Percentiles rank a stretch among this genome's conserved stretches.
These are phyloP conservation scores for Elongisporangium anandrum DNA, from an alignment of 352 stramenopile species.

Conservation along the genomic window DNA sequence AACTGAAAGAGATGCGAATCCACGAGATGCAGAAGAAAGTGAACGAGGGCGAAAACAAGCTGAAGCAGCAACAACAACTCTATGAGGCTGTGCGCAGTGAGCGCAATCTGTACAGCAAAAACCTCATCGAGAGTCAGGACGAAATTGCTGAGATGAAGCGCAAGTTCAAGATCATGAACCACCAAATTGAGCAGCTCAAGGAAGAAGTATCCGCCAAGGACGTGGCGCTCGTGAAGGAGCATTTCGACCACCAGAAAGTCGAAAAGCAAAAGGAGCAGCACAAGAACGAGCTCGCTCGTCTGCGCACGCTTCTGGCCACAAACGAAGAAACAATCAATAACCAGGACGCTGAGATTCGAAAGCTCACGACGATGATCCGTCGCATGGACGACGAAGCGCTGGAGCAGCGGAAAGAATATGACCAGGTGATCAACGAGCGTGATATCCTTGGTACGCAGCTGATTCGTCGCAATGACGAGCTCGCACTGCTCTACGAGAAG, in stretches of 20 bases:
- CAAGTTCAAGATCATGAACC: slow-evolving; percentile 97
- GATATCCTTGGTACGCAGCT: slow-evolving; percentile 97
- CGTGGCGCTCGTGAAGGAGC: slow-evolving; percentile 93
- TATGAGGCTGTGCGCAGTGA: slow-evolving; percentile 94
- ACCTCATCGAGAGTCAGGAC: slow-evolving; percentile 94
- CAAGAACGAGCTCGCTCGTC: slow-evolving; percentile 90
- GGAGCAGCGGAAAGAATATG: slow-evolving; percentile 94
- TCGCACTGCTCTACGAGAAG: slow-evolving; percentile 97
- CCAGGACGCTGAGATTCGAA: slow-evolving; percentile 92
- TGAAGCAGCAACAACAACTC: slow-evolving; percentile 96
- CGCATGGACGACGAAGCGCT: slow-evolving; percentile 93
- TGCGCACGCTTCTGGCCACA: slow-evolving; percentile 82
- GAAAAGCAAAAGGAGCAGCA: slow-evolving; percentile 94
- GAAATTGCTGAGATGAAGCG: slow-evolving; percentile 96
- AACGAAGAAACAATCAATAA: slow-evolving; percentile 94
- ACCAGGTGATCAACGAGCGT: slow-evolving; percentile 95
- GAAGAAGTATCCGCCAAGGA: slow-evolving; percentile 95
- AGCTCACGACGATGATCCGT: slow-evolving; percentile 90
- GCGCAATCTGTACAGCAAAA: slow-evolving; percentile 95
- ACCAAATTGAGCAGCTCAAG: slow-evolving; percentile 96
- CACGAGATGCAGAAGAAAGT: slow-evolving; percentile 87
- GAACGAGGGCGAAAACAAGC: slow-evolving; percentile 87
- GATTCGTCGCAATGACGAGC: slow-evolving; percentile 95
- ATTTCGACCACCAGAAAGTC: slow-evolving; percentile 94
- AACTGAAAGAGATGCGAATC: slow-evolving; percentile 78